A percentile compares a stretch with the other conserved stretches of the same genome.
phyloP scores from a whole-genome alignment of 805 yeast species.

The Candida maesae region DNA sequence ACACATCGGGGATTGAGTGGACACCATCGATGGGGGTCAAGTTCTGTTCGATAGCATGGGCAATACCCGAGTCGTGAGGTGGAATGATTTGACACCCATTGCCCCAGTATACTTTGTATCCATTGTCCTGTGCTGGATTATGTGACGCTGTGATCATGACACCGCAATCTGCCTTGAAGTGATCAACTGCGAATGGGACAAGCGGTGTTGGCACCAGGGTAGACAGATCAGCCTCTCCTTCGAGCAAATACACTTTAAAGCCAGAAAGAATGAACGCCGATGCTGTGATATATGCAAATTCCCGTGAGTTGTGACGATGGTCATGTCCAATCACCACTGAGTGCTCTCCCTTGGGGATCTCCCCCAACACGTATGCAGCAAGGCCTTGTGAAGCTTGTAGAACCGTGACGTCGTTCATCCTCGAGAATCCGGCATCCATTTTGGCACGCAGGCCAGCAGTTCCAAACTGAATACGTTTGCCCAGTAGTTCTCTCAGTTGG shows the following conservation, averaged over 20 bases:
- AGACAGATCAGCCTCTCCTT: conserved; percentile 21
- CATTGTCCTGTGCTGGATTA: conserved; percentile 82
- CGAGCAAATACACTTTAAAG: conserved; percentile 63
- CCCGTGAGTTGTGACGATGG: conserved; percentile 75
- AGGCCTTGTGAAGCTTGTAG: conserved; percentile 88
- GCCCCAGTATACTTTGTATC: conserved; percentile 88
- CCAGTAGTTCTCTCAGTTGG: conserved; percentile 49
- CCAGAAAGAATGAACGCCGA: conserved; percentile 68
- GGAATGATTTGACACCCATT: conserved; percentile 97
- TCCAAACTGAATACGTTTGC: conserved; percentile 73
- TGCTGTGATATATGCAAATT: conserved; percentile 78
- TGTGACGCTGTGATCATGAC: conserved; percentile 93
- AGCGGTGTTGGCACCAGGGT: conserved; percentile 75
- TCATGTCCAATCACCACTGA: conserved; percentile 85
- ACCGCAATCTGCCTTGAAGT: conserved; percentile 64
- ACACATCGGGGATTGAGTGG: conserved; percentile 42
- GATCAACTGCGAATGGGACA: conserved; percentile 83
- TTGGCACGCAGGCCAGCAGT: conserved; percentile 88
- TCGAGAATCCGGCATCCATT: conserved; percentile 88
- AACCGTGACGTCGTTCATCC: conserved; percentile 87
- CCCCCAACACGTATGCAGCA: conserved; percentile 43
- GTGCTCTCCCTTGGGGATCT: conserved; percentile 19
- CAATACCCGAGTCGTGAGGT: conserved; percentile 79
- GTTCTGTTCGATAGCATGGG: conserved; percentile 56
- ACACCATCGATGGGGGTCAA: conserved; percentile 56